Conservation (phyloP, 495 filamentous ascomycete genomes). For the Paragyromitra xinjiangensis region DNA sequence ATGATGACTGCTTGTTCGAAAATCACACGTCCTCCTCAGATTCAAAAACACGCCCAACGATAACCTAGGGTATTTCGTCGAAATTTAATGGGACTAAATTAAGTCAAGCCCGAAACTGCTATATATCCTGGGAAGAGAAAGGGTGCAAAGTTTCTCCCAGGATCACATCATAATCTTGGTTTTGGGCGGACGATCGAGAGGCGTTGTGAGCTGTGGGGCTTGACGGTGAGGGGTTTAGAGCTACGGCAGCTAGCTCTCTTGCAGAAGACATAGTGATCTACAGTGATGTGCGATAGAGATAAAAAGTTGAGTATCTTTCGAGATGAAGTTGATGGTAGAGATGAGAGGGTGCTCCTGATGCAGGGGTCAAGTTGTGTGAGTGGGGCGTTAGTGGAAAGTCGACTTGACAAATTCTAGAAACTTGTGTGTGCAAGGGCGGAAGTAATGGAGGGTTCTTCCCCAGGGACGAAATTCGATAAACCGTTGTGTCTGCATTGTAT, state of each 20-base stretch:
- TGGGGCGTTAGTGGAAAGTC: no score
- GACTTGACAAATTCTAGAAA: no score
- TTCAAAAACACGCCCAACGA: not conserved
- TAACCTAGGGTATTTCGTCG: not conserved
- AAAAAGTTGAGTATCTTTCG: no score
- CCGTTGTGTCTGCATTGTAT: no score
- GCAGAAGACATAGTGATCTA: not conserved
- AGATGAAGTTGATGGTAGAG: no score
- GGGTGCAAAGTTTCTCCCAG: not conserved
- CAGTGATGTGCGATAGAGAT: no score
- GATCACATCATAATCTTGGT: not conserved
- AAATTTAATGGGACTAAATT: conserved; percentile 17
- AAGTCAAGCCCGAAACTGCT: conserved; percentile 17
- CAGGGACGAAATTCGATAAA: no score
- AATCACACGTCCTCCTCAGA: conserved; percentile 8
- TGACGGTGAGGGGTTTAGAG: not conserved
- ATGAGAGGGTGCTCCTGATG: no score
- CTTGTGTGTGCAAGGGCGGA: no score
- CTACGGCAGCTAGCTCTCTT: not conserved
- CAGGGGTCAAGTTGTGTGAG: no score
- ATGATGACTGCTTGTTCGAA: conserved; percentile 13
- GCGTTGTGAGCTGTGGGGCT: not conserved
- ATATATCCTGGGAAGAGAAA: not conserved
- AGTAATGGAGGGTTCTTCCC: no score
- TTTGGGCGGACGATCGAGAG: not conserved